phyloP scores from a whole-genome alignment of 208 protist genomes.

The Crithidia bombi region DNA sequence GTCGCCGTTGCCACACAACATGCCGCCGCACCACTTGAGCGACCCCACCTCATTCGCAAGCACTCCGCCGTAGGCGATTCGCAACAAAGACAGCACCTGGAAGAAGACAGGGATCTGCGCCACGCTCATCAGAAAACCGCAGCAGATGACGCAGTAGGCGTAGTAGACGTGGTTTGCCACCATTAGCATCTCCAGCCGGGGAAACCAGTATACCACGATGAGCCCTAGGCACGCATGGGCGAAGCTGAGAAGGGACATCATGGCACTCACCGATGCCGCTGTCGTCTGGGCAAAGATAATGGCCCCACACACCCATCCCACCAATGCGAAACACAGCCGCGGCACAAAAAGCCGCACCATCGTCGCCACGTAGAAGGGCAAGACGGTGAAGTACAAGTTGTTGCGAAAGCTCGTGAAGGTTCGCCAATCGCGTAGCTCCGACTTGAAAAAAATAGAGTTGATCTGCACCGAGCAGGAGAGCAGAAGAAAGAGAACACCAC shows the following conservation, averaged over 20 bases:
- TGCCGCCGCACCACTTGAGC: conserved; percentile 31
- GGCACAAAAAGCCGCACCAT: conserved; percentile 42
- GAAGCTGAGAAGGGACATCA: conserved; percentile 48
- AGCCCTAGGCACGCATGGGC: conserved; percentile 42
- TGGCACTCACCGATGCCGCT: conserved; percentile 26
- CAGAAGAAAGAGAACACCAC: conserved; percentile 57
- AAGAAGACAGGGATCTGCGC: conserved; percentile 38
- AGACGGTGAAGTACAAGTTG: conserved; percentile 43
- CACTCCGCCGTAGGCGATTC: conserved; percentile 52
- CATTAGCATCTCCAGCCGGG: conserved; percentile 27
- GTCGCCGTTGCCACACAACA: background rate
- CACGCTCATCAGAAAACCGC: conserved; percentile 55
- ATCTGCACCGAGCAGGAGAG: conserved; percentile 54
- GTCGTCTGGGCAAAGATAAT: conserved; percentile 34
- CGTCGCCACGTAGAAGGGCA: conserved; percentile 50
- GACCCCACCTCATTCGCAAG: conserved; percentile 35
- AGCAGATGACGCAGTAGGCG: conserved; percentile 57
- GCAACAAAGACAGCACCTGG: conserved; percentile 42
- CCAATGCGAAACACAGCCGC: conserved; percentile 32
- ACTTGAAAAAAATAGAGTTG: conserved; percentile 50
- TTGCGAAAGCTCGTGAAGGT: conserved; percentile 38
- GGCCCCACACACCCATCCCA: conserved; percentile 30
- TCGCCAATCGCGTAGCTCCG: conserved; percentile 49
- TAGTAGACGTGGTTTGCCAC: conserved; percentile 43
- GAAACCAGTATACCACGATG: conserved; percentile 47